These are phyloP conservation scores for Helianthus annuus DNA, from an alignment of 129 eudicot genomes.

Conservation along the genomic window DNA sequence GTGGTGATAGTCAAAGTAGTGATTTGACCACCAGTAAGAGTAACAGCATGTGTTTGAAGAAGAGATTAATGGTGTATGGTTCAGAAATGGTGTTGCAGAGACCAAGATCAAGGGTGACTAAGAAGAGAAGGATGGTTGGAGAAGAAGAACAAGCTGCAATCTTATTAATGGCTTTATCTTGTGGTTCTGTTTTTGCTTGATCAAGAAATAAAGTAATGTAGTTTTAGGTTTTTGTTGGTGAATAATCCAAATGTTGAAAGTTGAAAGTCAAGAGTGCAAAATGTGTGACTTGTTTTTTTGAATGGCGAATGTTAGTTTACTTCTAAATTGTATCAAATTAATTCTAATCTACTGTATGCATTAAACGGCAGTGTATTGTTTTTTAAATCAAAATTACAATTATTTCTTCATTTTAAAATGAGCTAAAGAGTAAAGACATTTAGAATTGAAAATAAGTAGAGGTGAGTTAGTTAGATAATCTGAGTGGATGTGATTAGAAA, in stretches of 20 bases:
- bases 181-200: conserved; percentile 81
- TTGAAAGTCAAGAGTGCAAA: conserved; percentile 1
- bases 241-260: conserved; percentile 12
- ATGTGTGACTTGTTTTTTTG: conserved; percentile 4
- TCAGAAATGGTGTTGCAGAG: conserved; percentile 75
- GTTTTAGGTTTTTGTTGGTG: conserved; percentile 5
- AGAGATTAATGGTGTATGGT: conserved; percentile 51
- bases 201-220: conserved; percentile 12
- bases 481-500: too few species aligned
- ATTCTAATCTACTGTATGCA: too few species aligned
- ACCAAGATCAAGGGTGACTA: conserved; percentile 70
- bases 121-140: conserved; percentile 60
- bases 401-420: too few species aligned
- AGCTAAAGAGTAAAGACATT: too few species aligned
- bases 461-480: too few species aligned
- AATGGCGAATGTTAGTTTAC: too few species aligned
- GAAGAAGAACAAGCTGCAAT: conserved; percentile 94
- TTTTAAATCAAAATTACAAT: too few species aligned
- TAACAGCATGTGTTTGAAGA: conserved; percentile 48
- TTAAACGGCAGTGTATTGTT: too few species aligned
- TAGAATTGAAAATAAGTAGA: too few species aligned
- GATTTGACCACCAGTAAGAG: conserved; percentile 46
- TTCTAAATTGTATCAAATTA: too few species aligned
- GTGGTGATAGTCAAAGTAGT: conserved; percentile 35
- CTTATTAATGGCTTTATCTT: conserved; percentile 84